Evolutionary conservation across 179 eudicot genomes (phyloP), one percentile per base, ranked within the genome.

Genomic region (Vitellaria paradoxa): DNA sequence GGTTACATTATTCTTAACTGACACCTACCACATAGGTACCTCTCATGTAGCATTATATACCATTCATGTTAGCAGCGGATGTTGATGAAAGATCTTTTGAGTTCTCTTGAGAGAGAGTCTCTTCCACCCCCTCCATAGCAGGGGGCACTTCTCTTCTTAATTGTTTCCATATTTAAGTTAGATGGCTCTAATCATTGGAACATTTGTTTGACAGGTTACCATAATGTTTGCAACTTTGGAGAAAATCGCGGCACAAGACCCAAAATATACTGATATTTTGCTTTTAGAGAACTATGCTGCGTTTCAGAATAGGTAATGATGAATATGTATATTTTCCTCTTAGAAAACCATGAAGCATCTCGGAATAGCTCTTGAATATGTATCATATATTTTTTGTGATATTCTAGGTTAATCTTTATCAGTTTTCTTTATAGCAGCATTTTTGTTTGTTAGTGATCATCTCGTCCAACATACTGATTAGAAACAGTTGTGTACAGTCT

Each of bases 251-350:
- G 92, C 90, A 71, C 89, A 88, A 18, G 99, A 96, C 78, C 87
- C 83, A 76, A 93, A 93, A 85, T 87, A 87, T 86, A 86, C 91
- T 13, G 99, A 96, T 82, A 88, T 93, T 81, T 80, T 91, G 80
- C 96, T 93, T 56, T 81, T 96, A 76, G 99, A 96, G 86, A 96
- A 96, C 77, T 96, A 96, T 83, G 99, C 99, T 53, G 93, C 99
- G 76, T 96, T 96, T 82, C 99, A 93, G 85, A 96, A 93, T 81
- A 96, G 99, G 99, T 96, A 79, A 18, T 74, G 12, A 7, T 37
- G 55, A 55, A 45, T 74, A 26, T 18, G 53, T 37, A 91, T 81
- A 82, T 88, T 78, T 80, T 89, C 75, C 93, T 88, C 37, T 81
- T 89, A 71, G 92, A 92, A 82, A 89, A 92, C 75, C 92, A 90